These are phyloP conservation scores for Coemansia sp. DNA, from an alignment of 192 early-diverging fungal genomes.

Conservation along the genomic window DNA sequence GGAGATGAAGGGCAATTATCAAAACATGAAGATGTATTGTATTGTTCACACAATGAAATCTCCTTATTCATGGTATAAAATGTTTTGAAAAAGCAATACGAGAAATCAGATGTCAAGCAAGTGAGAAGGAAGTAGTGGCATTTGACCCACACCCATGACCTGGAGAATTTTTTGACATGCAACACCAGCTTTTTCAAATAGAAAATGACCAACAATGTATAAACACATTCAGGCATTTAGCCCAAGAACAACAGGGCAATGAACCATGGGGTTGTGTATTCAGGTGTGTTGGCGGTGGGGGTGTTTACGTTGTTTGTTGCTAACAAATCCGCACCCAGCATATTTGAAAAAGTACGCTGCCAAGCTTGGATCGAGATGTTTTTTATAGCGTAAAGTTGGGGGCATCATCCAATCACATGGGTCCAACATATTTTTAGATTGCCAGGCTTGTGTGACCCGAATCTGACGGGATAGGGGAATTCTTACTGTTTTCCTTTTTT, in stretches of 20 bases:
- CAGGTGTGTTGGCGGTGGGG: no score
- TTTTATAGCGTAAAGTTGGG: neutral
- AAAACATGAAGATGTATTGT: neutral
- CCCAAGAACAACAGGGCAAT: no score
- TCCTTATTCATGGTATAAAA: neutral
- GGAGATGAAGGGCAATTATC: no score
- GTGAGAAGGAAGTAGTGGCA: neutral
- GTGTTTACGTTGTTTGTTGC: no score
- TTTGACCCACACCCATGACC: neutral
- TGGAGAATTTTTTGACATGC: no score
- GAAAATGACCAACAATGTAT: neutral
- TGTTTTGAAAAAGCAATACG: no score
- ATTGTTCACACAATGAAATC: neutral
- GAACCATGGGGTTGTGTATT: no score
- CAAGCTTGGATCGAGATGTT: neutral
- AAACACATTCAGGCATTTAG: no score
- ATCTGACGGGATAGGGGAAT: neutral
- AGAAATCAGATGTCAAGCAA: conserved; percentile 1
- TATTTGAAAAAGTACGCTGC: neutral
- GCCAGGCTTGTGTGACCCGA: neutral
- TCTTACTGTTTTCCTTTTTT: neutral
- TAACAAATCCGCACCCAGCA: no score
- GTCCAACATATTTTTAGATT: conserved; percentile 20
- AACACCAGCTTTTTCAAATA: neutral
- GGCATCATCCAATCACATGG: conserved; percentile 24